A percentile compares a stretch with the other conserved stretches of the same genome.
Evolutionary conservation across 305 asterid species (phyloP).

Genomic region (Solanum hybrid): DNA sequence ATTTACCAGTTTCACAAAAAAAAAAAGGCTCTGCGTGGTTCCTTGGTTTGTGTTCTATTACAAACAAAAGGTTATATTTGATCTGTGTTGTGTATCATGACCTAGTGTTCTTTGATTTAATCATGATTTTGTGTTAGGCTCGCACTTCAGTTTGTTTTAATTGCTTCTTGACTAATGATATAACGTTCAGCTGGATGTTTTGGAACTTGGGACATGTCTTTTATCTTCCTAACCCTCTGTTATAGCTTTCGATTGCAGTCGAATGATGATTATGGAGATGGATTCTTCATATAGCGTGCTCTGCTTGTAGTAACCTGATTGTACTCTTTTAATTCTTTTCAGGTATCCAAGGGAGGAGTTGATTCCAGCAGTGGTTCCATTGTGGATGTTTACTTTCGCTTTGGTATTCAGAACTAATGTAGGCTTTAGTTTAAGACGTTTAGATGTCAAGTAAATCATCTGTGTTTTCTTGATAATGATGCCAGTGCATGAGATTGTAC

Average conservation of each 20-base stretch:
- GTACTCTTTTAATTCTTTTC: neutral
- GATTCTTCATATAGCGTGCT: neutral
- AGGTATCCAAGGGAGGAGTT: neutral
- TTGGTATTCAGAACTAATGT: neutral
- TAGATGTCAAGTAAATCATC: conserved; percentile 1
- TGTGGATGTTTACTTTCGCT: neutral
- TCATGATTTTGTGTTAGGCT: neutral
- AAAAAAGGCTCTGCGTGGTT: neutral
- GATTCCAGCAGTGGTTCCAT: neutral
- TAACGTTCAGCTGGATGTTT: neutral
- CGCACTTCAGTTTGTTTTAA: neutral
- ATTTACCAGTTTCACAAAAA: too few relatives aligned
- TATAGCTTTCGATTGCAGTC: neutral
- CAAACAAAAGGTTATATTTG: neutral
- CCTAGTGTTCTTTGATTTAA: neutral
- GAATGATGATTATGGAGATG: neutral
- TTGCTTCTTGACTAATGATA: neutral
- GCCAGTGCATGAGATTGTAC: neutral
- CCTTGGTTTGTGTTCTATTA: neutral
- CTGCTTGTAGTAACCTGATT: neutral
- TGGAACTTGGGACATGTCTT: neutral
- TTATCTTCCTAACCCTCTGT: neutral
- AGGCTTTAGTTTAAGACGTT: neutral
- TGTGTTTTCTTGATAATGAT: neutral
- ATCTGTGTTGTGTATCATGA: neutral